Evolutionary conservation across 2,329 filamentous ascomycete species (phyloP).

Genomic region (Pseudogymnoascus sp.): DNA sequence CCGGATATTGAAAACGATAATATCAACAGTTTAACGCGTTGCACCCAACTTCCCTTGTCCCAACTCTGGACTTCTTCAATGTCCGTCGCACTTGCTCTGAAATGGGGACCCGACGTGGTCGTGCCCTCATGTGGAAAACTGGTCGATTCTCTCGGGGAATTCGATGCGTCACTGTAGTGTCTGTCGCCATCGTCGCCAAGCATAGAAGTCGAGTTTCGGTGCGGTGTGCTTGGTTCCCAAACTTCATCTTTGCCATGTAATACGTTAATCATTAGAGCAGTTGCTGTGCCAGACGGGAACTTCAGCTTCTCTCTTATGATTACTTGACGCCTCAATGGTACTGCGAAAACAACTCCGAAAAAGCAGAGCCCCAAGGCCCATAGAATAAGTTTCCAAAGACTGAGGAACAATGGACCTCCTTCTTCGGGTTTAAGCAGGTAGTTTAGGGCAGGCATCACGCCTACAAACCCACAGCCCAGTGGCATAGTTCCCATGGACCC

Average conservation of each 20-base stretch:
- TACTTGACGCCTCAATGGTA: conserved; percentile 81
- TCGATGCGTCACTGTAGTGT: not conserved
- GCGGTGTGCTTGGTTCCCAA: not conserved
- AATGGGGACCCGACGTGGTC: not conserved
- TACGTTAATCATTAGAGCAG: conserved; percentile 84
- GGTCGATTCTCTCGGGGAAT: not conserved
- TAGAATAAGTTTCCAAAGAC: conserved; percentile 68
- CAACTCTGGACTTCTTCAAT: conserved; percentile 16
- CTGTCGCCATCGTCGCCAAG: not conserved
- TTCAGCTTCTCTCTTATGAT: conserved; percentile 87
- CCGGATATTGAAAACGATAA: conserved; percentile 52
- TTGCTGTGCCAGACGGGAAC: conserved; percentile 93
- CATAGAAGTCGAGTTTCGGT: too few species aligned
- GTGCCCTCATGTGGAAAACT: not conserved
- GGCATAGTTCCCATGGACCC: conserved; percentile 96
- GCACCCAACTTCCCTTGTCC: conserved; percentile 24
- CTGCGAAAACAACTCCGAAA: conserved; percentile 94
- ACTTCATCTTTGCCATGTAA: conserved; percentile 56
- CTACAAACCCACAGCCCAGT: conserved; percentile 88
- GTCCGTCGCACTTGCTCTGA: conserved; percentile 20
- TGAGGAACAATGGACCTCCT: conserved; percentile 64
- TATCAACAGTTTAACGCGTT: conserved; percentile 34
- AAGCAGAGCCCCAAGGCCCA: conserved; percentile 93
- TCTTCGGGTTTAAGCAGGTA: conserved; percentile 73
- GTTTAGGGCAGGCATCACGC: conserved; percentile 86